These are phyloP conservation scores for Cucurbita pepo DNA, from an alignment of 306 rosid species.

Conservation along the genomic window DNA sequence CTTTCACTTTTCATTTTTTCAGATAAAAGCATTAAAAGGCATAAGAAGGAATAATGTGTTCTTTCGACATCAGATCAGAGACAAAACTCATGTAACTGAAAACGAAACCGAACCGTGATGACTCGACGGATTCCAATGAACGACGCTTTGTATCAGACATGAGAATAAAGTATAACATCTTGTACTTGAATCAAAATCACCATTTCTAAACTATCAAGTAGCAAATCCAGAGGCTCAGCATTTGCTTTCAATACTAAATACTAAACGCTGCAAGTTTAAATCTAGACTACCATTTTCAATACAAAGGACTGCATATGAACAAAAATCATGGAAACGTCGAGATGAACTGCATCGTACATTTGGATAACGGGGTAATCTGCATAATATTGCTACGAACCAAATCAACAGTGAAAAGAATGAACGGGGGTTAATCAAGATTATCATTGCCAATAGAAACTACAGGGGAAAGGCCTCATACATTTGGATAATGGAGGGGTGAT, in stretches of 20 bases:
- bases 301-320: neutral
- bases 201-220: neutral
- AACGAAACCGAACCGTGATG: neutral
- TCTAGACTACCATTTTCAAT: neutral
- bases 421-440: neutral
- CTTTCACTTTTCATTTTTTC: neutral
- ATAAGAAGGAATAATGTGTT: neutral
- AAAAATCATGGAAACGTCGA: neutral
- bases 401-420: constrained; percentile 34
- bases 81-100: neutral
- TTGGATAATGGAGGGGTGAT: constrained; percentile 79
- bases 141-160: neutral
- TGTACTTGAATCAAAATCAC: neutral
- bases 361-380: constrained; percentile 67
- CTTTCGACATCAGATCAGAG: neutral
- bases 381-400: constrained; percentile 63
- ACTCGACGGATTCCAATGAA: neutral
- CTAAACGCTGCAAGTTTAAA: neutral
- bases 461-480: constrained; percentile 23
- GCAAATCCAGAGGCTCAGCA: neutral
- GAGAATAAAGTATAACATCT: neutral
- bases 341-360: constrained; percentile 29
- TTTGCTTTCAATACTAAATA: neutral
- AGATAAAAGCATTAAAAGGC: neutral
- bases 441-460: neutral